phyloP scores from a whole-genome alignment of 352 stramenopile species.

The Pythium volutum region DNA sequence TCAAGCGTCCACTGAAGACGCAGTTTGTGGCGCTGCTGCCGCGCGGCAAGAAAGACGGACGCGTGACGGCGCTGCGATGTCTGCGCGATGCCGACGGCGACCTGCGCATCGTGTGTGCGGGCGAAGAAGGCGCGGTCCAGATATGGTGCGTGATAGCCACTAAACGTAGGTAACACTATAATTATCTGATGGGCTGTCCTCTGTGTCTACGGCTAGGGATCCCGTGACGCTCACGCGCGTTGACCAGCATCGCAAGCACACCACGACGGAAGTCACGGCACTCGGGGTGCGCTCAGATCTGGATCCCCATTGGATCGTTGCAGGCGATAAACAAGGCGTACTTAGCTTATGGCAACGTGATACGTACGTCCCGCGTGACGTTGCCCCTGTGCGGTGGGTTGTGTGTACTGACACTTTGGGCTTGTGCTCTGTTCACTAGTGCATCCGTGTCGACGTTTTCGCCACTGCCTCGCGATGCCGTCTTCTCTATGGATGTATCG shows the following conservation, averaged over 20 bases:
- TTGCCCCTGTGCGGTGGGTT: background rate
- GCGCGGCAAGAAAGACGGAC: slow-evolving; percentile 54
- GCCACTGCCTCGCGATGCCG: slow-evolving; percentile 46
- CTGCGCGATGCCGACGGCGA: slow-evolving; percentile 30
- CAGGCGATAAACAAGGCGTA: slow-evolving; percentile 55
- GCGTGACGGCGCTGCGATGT: slow-evolving; percentile 58
- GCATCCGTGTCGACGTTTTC: slow-evolving; percentile 39
- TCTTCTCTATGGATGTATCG: slow-evolving; percentile 54
- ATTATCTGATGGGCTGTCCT: too few relatives aligned
- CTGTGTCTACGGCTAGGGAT: too few relatives aligned
- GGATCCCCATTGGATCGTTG: slow-evolving; percentile 49
- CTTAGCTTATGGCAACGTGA: slow-evolving; percentile 60
- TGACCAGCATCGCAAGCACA: slow-evolving; percentile 69
- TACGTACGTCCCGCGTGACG: slow-evolving; percentile 29
- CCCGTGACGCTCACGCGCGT: slow-evolving; percentile 39
- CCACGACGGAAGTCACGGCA: slow-evolving; percentile 52
- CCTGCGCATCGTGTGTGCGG: slow-evolving; percentile 47
- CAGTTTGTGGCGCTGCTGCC: slow-evolving; percentile 49
- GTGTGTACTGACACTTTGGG: background rate
- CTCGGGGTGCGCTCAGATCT: slow-evolving; percentile 26
- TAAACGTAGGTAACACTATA: too few relatives aligned
- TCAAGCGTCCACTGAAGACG: slow-evolving; percentile 9
- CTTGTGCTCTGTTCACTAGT: slow-evolving; percentile 21
- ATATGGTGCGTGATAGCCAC: slow-evolving; percentile 74
- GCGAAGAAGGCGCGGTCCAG: slow-evolving; percentile 71